A percentile compares a stretch with the other conserved stretches of the same genome.
phyloP scores from a whole-genome alignment of 305 asterid genomes.

The Fraxinus velutina region DNA sequence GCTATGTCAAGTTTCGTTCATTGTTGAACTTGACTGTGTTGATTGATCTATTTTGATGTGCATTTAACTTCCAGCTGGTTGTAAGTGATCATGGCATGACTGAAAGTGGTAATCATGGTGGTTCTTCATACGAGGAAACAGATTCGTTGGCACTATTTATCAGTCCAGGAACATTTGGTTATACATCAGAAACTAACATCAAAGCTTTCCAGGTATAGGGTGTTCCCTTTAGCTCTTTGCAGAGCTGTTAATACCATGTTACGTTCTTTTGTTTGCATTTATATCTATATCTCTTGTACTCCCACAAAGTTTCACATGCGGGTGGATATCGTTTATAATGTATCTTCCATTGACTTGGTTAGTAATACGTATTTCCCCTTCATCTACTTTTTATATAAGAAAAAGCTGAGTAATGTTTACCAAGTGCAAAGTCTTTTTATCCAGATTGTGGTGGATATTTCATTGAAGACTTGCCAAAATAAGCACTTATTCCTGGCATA shows the following conservation, averaged over 20 bases:
- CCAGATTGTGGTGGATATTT: background rate
- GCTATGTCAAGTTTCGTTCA: background rate
- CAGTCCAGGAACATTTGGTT: conserved; percentile 37
- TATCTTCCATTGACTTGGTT: background rate
- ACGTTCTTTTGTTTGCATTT: conserved; percentile 5
- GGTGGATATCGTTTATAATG: background rate
- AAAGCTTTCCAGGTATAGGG: conserved; percentile 62
- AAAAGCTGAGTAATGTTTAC: background rate
- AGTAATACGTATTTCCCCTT: background rate
- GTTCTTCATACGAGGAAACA: conserved; percentile 81
- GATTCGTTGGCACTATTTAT: conserved; percentile 91
- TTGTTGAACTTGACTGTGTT: conserved; percentile 21
- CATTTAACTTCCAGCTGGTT: conserved; percentile 53
- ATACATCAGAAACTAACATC: conserved; percentile 30
- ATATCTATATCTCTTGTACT: background rate
- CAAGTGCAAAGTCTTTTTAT: background rate
- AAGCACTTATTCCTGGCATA: background rate
- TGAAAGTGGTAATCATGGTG: conserved; percentile 87
- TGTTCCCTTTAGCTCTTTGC: conserved; percentile 14
- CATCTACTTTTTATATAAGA: background rate
- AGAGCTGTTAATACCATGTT: background rate
- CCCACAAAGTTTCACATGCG: background rate
- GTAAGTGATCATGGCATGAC: conserved; percentile 98
- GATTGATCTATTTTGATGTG: conserved; percentile 14
- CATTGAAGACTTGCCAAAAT: background rate